Percentiles rank a stretch among this genome's conserved stretches.
These are phyloP conservation scores for Cladosporium sphaerospermum DNA, from an alignment of 2,329 filamentous ascomycete species.

Conservation along the genomic window DNA sequence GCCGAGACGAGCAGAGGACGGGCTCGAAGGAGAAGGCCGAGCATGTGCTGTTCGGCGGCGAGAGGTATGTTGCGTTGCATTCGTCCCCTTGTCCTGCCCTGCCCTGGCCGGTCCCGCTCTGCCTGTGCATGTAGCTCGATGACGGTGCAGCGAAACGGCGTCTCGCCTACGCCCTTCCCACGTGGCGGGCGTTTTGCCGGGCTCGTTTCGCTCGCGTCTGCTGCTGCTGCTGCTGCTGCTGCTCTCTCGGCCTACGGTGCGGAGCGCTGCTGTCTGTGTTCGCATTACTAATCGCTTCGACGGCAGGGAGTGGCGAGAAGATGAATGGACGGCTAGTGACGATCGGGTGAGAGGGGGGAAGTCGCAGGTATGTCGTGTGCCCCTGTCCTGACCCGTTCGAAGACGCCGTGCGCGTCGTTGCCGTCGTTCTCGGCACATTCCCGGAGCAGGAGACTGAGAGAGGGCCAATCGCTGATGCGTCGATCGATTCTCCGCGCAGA, in stretches of 20 bases:
- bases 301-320: constrained; percentile 50
- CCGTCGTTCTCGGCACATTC: background rate
- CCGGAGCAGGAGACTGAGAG: too few relatives aligned
- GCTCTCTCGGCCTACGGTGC: too few relatives aligned
- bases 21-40: constrained; percentile 7
- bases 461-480: background rate
- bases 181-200: background rate
- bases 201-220: too few relatives aligned
- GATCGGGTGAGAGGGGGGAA: constrained; percentile 71
- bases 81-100: background rate
- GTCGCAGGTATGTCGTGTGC: constrained; percentile 43
- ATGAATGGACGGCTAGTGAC: constrained; percentile 63
- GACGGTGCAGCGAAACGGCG: background rate
- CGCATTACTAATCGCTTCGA: constrained; percentile 1
- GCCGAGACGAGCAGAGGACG: constrained; percentile 11
- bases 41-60: constrained; percentile 28
- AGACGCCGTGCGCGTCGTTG: too few relatives aligned
- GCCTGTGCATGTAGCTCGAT: background rate
- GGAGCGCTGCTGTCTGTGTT: background rate
- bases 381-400: background rate
- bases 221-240: too few relatives aligned
- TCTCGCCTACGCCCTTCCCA: background rate
- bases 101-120: too few relatives aligned
- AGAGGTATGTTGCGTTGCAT: constrained; percentile 20
- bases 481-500: constrained; percentile 32